phyloP scores from a whole-genome alignment of 495 filamentous ascomycete species.

The Lasiosphaeria hispida region DNA sequence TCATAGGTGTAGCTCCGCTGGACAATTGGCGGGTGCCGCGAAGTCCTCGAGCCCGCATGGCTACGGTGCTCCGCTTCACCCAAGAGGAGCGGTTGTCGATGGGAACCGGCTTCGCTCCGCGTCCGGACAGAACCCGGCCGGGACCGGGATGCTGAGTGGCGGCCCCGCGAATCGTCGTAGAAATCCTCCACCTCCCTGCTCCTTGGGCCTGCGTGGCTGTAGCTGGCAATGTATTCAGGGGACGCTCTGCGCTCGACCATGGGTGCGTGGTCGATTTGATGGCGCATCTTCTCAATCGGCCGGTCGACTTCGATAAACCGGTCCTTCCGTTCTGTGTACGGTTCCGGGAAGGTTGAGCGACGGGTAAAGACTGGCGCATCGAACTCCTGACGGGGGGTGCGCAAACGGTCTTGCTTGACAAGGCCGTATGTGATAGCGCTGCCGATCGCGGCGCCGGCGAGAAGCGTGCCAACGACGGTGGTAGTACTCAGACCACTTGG shows the following conservation, averaged over 20 bases:
- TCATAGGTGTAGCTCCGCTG: constrained; percentile 30
- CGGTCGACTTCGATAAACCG: constrained; percentile 39
- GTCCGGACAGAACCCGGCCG: constrained; percentile 27
- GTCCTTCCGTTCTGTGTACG: constrained; percentile 28
- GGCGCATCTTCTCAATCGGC: constrained; percentile 27
- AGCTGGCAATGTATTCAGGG: constrained; percentile 38
- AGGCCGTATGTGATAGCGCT: constrained; percentile 74
- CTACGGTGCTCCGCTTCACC: constrained; percentile 34
- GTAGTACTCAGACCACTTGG: constrained; percentile 39
- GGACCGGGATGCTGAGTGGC: constrained; percentile 34
- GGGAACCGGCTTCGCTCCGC: constrained; percentile 33
- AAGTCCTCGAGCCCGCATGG: constrained; percentile 25
- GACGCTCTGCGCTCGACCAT: constrained; percentile 28
- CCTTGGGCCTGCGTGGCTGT: constrained; percentile 32
- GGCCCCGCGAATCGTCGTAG: constrained; percentile 39
- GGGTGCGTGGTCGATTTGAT: constrained; percentile 32
- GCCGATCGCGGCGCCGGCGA: constrained; percentile 70
- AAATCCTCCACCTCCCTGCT: constrained; percentile 45
- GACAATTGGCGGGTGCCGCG: constrained; percentile 27
- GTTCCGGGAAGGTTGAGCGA: constrained; percentile 39
- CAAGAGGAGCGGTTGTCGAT: constrained; percentile 30
- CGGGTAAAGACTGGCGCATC: constrained; percentile 35
- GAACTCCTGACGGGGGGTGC: constrained; percentile 38
- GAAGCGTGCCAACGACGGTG: constrained; percentile 56
- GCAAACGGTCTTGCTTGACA: constrained; percentile 53